Evolutionary conservation across 345 rosid genomes (phyloP).

Genomic region (Psidium friedrichsthalianum): DNA sequence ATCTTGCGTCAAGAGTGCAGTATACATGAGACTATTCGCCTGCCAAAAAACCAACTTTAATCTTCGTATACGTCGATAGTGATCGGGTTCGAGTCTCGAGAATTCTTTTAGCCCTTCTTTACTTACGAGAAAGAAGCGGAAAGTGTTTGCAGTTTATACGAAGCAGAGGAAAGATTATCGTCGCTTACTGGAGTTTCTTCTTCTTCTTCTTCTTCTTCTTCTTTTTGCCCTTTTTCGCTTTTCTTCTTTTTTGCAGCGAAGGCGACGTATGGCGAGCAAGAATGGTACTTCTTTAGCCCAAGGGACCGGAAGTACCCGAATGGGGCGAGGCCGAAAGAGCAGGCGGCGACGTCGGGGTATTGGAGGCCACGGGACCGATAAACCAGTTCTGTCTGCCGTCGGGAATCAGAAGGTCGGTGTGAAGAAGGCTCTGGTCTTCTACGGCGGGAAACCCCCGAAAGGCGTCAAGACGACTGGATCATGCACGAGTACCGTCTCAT

Average conservation of each 20-base stretch:
- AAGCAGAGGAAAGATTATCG: neutral
- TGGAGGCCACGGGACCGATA: constrained; percentile 99
- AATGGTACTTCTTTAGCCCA: constrained; percentile 97
- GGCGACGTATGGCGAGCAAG: constrained; percentile 91
- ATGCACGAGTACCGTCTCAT: constrained; percentile 92
- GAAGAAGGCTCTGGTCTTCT: constrained; percentile 86
- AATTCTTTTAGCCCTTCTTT: neutral
- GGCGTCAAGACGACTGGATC: constrained; percentile 96
- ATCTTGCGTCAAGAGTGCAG: neutral
- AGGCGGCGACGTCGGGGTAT: constrained; percentile 95
- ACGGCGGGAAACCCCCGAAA: constrained; percentile 94
- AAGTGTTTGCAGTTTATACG: neutral
- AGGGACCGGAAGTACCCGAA: constrained; percentile 94
- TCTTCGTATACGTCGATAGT: neutral
- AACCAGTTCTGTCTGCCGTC: constrained; percentile 59
- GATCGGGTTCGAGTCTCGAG: neutral
- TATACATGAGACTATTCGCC: neutral
- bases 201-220: neutral
- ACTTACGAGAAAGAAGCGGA: neutral
- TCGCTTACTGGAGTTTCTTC: neutral
- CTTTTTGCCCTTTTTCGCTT: neutral
- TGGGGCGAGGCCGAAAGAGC: constrained; percentile 93
- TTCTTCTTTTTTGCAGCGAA: constrained; percentile 26
- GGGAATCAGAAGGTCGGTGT: constrained; percentile 77
- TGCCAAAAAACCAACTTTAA: neutral